Base-by-base conservation (phyloP, 805 yeast genomes). In the Yarrowia alimentaria region DNA sequence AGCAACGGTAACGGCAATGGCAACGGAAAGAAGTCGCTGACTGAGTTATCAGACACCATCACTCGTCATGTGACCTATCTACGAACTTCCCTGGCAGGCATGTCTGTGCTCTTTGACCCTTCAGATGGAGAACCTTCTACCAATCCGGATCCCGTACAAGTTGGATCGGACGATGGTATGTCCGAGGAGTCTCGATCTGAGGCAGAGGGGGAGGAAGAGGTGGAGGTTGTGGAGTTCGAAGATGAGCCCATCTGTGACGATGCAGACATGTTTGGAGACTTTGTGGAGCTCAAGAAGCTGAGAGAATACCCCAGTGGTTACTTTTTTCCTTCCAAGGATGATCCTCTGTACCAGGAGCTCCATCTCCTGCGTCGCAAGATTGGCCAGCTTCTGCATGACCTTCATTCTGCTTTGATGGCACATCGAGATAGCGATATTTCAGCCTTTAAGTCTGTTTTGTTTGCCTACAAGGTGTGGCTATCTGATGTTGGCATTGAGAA, bases 401-500 rank as follows among this genome's bases (percentile, higher is more conserved):
- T 85, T 4, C 76, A 72, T 51, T 59, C 65, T 7, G 75, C 73
- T 56, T 64, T 88, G 52, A 58, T 66, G 6, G 63, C 69, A 1
- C 66, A 76, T 43, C 75, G 74, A 34, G 80, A 76, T 31, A 88
- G 85, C 54, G 83, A 86, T 54, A 76, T 84, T 6, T 76, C 77
- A 10, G 62, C 84, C 5, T 75, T 81, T 61, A 79, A 79, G 55
- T 77, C 79, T 37, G 72, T 83, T 25, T 66, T 88, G 24, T 77
- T 79, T 59, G 80, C 83, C 3, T 62, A 83, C 34, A 79, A 83
- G 55, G 78, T 83, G 6, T 93, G 94, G 87, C 81, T 83, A 58
- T 72, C 83, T 19, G 93, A 88, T 61, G 83, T 83, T 19, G 95
- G 95, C 1, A 74, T 78, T 51, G 94, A 86, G 57, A 69, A 83